Evolutionary conservation across 2,329 filamentous ascomycete genomes (phyloP), one percentile per base, ranked within the genome.

Genomic region (Chrysoporthe cubensis): DNA sequence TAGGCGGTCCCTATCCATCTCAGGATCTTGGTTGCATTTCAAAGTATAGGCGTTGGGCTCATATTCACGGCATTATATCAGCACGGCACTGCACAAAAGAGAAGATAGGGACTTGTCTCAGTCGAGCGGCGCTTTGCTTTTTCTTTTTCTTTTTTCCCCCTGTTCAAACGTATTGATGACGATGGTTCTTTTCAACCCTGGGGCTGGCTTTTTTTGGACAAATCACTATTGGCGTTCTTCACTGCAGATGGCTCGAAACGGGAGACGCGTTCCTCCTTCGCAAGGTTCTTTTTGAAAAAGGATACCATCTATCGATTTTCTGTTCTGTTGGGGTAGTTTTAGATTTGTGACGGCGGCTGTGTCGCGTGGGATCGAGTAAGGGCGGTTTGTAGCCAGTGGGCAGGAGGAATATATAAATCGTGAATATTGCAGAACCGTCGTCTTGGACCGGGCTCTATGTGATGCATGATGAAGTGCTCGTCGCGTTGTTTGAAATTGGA

Each of bases 81-180:
- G 63, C 56, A 60, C 48, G 60, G 64, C 64, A 60, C 46, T 37
- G 34, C 44, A 50, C 26, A n/a, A 32, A 59, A 52, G 43, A 59
- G 32, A 16, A 66, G 42, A 63, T 6, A 44, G 44, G 6, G 60
- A 42, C 32, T 40, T 40, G 40, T 66, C 54, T 26, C 11, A 48
- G 48, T 37, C 42, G 50, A 48, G 40, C 37, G 42, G 57, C 42
- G 40, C 37, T 42, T 11, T n/a, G n/a, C 3, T 43, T 59, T n/a
- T 11, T 13, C 9, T 3, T 43, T 48, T n/a, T 26, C 13, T 67
- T 50, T 34, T 6, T 8, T 63, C 13, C 43, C 13, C 1, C 26
- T 64, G 4, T 63, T 44, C 21, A 57, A 46, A 64, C 37, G 52
- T 44, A n/a, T 60, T 64, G 52, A 64, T 57, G 52, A 63, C 32